Percentiles rank a stretch among this genome's conserved stretches.
These are phyloP conservation scores for Balansia obtecta DNA, from an alignment of 2,329 filamentous ascomycete species.

Conservation along the genomic window DNA sequence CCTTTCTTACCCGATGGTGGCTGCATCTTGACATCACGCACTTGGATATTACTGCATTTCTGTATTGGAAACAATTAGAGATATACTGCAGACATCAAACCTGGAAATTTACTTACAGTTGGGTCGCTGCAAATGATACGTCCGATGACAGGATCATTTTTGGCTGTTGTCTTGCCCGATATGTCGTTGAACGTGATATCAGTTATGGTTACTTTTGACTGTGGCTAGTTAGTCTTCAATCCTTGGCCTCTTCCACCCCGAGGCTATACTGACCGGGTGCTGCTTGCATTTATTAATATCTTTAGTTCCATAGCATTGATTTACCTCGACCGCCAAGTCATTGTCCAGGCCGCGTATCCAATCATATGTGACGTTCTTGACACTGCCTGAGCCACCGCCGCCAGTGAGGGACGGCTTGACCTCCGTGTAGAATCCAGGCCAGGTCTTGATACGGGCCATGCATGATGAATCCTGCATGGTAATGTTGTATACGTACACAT, in stretches of 20 bases:
- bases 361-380: constrained; percentile 57
- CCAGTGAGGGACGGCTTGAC: constrained; percentile 42
- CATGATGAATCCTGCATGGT: constrained; percentile 48
- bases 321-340: constrained; percentile 22
- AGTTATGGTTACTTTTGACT: background rate
- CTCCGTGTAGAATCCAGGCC: constrained; percentile 37
- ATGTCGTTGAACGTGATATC: background rate
- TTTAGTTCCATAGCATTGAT: constrained; percentile 1
- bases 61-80: background rate
- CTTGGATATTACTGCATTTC: background rate
- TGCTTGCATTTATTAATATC: background rate
- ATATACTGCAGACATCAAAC: background rate
- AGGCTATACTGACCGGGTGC: background rate
- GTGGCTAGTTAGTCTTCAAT: background rate
- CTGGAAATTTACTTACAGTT: background rate
- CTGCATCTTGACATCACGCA: background rate
- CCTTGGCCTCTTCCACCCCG: background rate
- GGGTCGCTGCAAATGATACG: background rate
- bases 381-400: constrained; percentile 38
- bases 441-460: constrained; percentile 62
- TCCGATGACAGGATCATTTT: background rate
- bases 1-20: background rate
- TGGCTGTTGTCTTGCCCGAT: background rate
- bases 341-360: constrained; percentile 50
- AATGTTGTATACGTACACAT: constrained; percentile 52